Evolutionary conservation across 441 rosid genomes (phyloP).

Genomic region (Populus tomentosa): DNA sequence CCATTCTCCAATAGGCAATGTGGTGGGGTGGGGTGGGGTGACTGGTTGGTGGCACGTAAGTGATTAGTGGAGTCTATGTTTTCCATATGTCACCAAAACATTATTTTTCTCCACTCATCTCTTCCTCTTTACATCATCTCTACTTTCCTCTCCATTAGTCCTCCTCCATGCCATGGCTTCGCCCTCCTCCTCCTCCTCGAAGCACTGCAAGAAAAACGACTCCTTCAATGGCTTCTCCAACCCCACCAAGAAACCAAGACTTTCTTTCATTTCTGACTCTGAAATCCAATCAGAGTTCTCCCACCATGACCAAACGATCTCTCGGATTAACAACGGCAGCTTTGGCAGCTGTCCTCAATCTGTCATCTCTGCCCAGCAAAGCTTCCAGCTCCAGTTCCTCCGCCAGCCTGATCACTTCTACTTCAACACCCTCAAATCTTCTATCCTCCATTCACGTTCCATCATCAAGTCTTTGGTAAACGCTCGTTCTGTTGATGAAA

Average conservation of each 20-base stretch:
- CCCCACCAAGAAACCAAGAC: conserved; percentile 35
- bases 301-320: conserved; percentile 58
- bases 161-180: no score
- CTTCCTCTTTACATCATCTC: background rate
- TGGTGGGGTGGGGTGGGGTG: no score
- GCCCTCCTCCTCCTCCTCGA: no score
- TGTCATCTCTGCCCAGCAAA: conserved; percentile 53
- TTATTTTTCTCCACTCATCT: background rate
- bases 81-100: conserved; percentile 1
- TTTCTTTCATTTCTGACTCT: conserved; percentile 31
- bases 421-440: conserved; percentile 47
- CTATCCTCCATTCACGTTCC: conserved; percentile 50
- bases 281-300: conserved; percentile 65
- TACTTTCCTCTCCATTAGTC: no score
- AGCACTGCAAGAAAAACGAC: background rate
- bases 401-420: conserved; percentile 76
- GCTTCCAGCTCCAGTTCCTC: conserved; percentile 59
- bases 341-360: conserved; percentile 79
- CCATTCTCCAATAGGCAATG: no score
- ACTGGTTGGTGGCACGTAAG: no score
- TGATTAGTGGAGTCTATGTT: background rate
- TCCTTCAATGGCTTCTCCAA: conserved; percentile 7
- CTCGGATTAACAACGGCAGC: conserved; percentile 92
- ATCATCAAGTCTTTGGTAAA: no score
- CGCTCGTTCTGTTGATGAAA: no score